A percentile compares a stretch with the other conserved stretches of the same genome.
Evolutionary conservation across 2,329 filamentous ascomycete genomes (phyloP).

Genomic region (Akanthomyces muscarius): DNA sequence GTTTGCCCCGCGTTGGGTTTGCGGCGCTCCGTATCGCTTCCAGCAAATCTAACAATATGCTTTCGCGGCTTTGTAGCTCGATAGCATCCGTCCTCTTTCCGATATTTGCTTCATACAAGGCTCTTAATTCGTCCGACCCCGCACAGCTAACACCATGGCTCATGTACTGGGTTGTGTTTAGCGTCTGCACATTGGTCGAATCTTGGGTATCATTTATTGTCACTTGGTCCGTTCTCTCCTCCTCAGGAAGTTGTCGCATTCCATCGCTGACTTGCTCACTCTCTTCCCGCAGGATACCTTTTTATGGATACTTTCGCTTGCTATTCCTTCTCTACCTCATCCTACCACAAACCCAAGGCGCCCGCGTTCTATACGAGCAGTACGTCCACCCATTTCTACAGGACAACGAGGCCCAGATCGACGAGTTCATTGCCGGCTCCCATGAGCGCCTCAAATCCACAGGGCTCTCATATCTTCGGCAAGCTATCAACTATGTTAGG

Average conservation of each 20-base stretch:
- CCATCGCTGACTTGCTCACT: not conserved
- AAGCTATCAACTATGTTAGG: constrained; percentile 66
- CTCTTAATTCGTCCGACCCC: constrained; percentile 86
- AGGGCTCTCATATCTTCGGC: constrained; percentile 71
- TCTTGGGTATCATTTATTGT: constrained; percentile 86
- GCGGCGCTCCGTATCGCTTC: constrained; percentile 1
- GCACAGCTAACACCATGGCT: constrained; percentile 92
- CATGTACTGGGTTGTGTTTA: constrained; percentile 97
- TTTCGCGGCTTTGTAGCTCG: constrained; percentile 53
- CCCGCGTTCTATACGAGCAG: constrained; percentile 76
- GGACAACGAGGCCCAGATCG: constrained; percentile 83
- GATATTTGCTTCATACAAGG: constrained; percentile 96
- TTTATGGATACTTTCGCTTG: constrained; percentile 89
- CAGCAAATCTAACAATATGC: constrained; percentile 17
- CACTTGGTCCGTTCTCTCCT: constrained; percentile 55
- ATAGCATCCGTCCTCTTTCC: constrained; percentile 88
- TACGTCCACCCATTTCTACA: constrained; percentile 85
- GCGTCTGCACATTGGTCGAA: constrained; percentile 75
- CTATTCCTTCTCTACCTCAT: constrained; percentile 89
- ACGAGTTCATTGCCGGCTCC: constrained; percentile 77
- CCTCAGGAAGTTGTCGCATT: not conserved
- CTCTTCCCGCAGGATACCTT: constrained; percentile 62
- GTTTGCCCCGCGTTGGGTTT: constrained; percentile 22
- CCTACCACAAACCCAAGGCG: constrained; percentile 94
- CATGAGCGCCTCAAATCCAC: constrained; percentile 75